phyloP scores from a whole-genome alignment of 208 protist species.

The Novymonas esmeraldas region DNA sequence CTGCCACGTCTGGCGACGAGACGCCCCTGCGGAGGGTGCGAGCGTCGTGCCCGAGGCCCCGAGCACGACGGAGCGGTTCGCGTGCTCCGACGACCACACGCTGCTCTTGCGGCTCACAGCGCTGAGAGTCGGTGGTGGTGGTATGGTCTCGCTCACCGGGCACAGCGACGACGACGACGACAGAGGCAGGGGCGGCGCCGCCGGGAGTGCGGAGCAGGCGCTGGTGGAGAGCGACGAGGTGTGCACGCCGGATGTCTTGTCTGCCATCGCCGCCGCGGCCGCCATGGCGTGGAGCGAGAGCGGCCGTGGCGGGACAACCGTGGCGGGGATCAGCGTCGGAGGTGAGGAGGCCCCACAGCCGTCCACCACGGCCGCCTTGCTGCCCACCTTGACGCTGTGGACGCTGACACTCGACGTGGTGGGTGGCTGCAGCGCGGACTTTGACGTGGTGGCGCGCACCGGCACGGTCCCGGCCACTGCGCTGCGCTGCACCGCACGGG shows the following conservation, averaged over 20 bases:
- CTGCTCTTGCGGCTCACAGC: conserved; percentile 17
- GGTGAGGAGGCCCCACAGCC: too few relatives aligned
- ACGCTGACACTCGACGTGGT: neutral
- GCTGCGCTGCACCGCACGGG: neutral
- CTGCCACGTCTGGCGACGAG: conserved; percentile 2
- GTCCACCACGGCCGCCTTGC: too few relatives aligned
- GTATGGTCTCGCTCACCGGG: neutral
- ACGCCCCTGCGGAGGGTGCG: neutral
- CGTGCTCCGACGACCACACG: conserved; percentile 20
- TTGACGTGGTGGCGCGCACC: neutral
- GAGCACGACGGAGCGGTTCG: conserved; percentile 10
- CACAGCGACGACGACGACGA: neutral
- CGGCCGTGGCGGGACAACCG: neutral
- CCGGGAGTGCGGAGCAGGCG: too few relatives aligned
- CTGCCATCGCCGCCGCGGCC: neutral
- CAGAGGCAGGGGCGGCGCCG: too few relatives aligned
- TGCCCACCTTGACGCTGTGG: neutral
- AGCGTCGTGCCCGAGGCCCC: conserved; percentile 18
- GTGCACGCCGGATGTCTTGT: neutral
- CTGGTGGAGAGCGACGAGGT: neutral
- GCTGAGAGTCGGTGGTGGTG: neutral
- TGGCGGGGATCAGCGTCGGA: conserved; percentile 2
- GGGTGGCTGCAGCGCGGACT: neutral
- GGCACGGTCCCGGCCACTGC: neutral
- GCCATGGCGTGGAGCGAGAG: neutral